phyloP scores from a whole-genome alignment of 768 basidiomycete genomes.

The Leccinum incarnatum region DNA sequence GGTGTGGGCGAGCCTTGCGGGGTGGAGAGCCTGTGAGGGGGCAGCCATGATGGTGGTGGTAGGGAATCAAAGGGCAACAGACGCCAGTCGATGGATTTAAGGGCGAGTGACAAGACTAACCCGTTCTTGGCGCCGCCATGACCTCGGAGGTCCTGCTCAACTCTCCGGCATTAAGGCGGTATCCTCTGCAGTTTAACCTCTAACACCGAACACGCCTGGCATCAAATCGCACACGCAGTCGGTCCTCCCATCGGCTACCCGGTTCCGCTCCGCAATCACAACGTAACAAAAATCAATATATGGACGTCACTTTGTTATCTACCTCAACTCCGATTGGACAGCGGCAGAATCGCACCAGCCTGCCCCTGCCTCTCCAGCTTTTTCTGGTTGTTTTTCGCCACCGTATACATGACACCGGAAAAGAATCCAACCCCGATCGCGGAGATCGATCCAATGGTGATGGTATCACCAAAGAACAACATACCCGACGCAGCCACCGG shows the following conservation, averaged over 20 bases:
- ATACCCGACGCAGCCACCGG: slow-evolving; percentile 99
- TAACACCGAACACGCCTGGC: neutral
- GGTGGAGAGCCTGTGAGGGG: slow-evolving; percentile 50
- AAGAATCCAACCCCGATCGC: slow-evolving; percentile 88
- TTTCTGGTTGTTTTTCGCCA: slow-evolving; percentile 93
- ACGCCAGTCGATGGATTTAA: slow-evolving; percentile 6
- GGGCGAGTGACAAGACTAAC: neutral
- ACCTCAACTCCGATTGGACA: slow-evolving; percentile 47
- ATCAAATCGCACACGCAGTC: neutral
- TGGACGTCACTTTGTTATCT: slow-evolving; percentile 1
- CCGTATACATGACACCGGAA: slow-evolving; percentile 87
- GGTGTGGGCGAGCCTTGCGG: slow-evolving; percentile 68
- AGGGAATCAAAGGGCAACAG: slow-evolving; percentile 11
- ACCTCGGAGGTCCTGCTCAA: no score
- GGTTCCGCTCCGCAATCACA: neutral
- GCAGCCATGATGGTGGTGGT: slow-evolving; percentile 27
- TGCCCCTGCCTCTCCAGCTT: slow-evolving; percentile 61
- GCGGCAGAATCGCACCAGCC: slow-evolving; percentile 57
- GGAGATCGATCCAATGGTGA: slow-evolving; percentile 84
- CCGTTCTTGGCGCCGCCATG: slow-evolving; percentile 4
- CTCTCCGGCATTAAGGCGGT: slow-evolving; percentile 34
- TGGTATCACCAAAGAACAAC: slow-evolving; percentile 92
- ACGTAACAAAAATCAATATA: neutral
- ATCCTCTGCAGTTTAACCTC: neutral
- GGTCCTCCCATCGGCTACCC: neutral